These are phyloP conservation scores for Dactylonectria estremocensis DNA, from an alignment of 2,329 filamentous ascomycete species.

Conservation along the genomic window DNA sequence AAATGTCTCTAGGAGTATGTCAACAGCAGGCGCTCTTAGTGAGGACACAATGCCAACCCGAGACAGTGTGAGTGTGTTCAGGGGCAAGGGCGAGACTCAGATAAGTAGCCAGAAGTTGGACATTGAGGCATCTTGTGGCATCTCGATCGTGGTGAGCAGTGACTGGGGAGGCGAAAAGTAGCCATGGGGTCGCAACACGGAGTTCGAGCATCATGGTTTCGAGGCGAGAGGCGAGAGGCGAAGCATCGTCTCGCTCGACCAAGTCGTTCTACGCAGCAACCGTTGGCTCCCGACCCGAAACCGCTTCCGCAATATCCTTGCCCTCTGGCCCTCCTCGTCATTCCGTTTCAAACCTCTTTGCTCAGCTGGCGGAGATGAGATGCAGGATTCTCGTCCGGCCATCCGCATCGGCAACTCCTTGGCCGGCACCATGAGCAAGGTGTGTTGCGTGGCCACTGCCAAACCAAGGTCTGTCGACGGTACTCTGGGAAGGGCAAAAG, in stretches of 20 bases:
- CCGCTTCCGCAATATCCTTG: not conserved
- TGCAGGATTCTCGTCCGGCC: not conserved
- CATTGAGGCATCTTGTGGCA: slow-evolving; percentile 26
- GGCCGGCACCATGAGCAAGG: not conserved
- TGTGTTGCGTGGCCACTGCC: not conserved
- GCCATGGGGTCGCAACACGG: slow-evolving; percentile 29
- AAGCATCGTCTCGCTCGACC: slow-evolving; percentile 1
- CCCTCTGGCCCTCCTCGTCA: not conserved
- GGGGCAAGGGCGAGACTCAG: slow-evolving; percentile 24
- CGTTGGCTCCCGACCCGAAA: slow-evolving; percentile 16
- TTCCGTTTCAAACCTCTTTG: not conserved
- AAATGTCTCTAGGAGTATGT: not conserved
- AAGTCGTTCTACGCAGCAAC: not conserved
- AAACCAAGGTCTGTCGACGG: not conserved
- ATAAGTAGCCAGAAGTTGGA: slow-evolving; percentile 25
- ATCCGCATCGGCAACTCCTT: not conserved
- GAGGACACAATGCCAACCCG: not conserved
- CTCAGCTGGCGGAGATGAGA: slow-evolving; percentile 13
- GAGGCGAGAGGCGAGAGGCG: slow-evolving; percentile 25
- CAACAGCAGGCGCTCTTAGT: not conserved
- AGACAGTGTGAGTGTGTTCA: slow-evolving; percentile 4
- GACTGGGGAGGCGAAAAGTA: slow-evolving; percentile 32
- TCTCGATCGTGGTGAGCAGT: slow-evolving; percentile 8
- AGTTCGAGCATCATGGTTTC: slow-evolving; percentile 29
- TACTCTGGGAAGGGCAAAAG: not conserved